Conservation (phyloP, 345 rosid genomes). For the Citrus sp. region DNA sequence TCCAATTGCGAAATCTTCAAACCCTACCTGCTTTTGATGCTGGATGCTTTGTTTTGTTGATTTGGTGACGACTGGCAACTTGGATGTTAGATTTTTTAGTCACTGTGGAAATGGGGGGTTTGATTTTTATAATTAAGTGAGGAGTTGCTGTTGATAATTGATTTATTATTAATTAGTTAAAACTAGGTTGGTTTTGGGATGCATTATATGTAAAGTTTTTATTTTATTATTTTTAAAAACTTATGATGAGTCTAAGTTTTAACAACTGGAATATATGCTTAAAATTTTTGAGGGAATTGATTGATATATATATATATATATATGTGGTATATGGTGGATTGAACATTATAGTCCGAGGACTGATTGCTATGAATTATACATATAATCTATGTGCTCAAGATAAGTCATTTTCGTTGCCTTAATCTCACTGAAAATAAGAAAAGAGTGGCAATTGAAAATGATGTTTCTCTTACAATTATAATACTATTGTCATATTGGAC, state of each 20-base stretch:
- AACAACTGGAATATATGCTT: neutral
- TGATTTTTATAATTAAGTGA: neutral
- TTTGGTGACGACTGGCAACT: neutral
- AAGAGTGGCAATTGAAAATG: constrained; percentile 1
- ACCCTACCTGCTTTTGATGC: constrained; percentile 8
- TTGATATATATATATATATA: too few relatives aligned
- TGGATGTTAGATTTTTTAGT: neutral
- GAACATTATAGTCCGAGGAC: too few relatives aligned
- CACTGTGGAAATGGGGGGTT: neutral
- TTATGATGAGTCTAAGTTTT: too few relatives aligned
- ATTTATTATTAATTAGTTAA: neutral
- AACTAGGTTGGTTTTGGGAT: neutral
- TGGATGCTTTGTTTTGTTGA: neutral
- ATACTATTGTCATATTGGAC: neutral
- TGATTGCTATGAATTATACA: neutral
- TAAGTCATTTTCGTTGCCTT: constrained; percentile 1
- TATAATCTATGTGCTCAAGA: neutral
- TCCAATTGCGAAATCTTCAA: neutral
- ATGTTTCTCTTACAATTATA: neutral
- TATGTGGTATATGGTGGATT: too few relatives aligned
- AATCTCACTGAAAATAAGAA: neutral
- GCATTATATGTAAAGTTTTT: neutral
- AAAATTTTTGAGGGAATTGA: neutral
- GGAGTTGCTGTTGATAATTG: constrained; percentile 3
- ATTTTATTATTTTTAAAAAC: neutral